A percentile compares a stretch with the other conserved stretches of the same genome.
Conservation (phyloP, 306 rosid genomes). For the Quercus engelmannii region DNA sequence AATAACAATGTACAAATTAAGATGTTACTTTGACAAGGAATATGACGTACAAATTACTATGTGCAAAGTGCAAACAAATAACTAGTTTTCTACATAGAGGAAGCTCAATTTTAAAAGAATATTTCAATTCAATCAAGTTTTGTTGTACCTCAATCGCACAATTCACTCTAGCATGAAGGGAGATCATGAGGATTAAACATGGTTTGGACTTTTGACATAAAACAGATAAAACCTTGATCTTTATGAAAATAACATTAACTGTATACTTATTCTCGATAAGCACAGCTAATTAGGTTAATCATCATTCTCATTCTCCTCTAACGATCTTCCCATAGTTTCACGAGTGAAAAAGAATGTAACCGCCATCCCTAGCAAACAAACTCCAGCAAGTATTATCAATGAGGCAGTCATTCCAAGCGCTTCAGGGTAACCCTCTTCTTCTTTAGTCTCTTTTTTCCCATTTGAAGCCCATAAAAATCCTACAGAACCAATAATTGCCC, state of each 20-base stretch:
- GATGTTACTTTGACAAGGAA: no score
- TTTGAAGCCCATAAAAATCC: slow-evolving; percentile 65
- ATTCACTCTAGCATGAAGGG: no score
- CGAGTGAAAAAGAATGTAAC: slow-evolving; percentile 54
- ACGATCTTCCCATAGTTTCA: slow-evolving; percentile 68
- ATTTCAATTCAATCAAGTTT: no score
- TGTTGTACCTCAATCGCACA: no score
- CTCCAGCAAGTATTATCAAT: slow-evolving; percentile 53
- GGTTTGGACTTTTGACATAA: no score
- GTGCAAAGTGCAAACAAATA: no score
- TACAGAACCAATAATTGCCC: slow-evolving; percentile 69
- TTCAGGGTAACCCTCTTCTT: slow-evolving; percentile 22
- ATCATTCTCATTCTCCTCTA: slow-evolving; percentile 69
- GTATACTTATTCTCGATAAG: not conserved
- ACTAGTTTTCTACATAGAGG: no score
- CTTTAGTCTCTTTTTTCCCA: not conserved
- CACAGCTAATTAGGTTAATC: not conserved
- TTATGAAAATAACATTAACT: not conserved
- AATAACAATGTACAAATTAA: no score
- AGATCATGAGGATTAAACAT: not conserved
- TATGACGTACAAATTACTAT: no score
- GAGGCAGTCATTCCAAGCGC: slow-evolving; percentile 44
- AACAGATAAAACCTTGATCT: no score
- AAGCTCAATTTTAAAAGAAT: no score
- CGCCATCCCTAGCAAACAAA: slow-evolving; percentile 51